These are phyloP conservation scores for Saccharomyces hybrid DNA, from an alignment of 1,139 yeast genomes.

Conservation along the genomic window DNA sequence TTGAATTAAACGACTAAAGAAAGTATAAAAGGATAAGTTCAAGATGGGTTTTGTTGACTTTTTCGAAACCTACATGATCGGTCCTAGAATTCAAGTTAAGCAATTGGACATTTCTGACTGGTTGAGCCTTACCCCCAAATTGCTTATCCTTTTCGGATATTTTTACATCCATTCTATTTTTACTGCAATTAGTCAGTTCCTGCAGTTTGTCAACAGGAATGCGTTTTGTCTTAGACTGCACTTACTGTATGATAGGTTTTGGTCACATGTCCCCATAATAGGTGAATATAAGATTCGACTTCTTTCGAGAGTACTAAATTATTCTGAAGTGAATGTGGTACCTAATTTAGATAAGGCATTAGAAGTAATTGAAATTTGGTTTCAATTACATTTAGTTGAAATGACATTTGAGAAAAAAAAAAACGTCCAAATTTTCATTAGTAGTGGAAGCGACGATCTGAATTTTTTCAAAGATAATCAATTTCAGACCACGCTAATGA, in stretches of 20 bases:
- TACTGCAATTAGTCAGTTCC: background rate
- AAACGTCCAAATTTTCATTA: slow-evolving; percentile 19
- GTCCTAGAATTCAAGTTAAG: slow-evolving; percentile 10
- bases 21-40: background rate
- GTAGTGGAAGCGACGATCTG: slow-evolving; percentile 21
- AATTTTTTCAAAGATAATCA: slow-evolving; percentile 7
- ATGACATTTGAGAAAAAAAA: slow-evolving; percentile 17
- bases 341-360: slow-evolving; percentile 11
- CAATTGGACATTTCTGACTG: slow-evolving; percentile 10
- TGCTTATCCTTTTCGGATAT: slow-evolving; percentile 8
- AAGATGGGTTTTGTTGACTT: slow-evolving; percentile 16
- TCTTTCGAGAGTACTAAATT: slow-evolving; percentile 6
- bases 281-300: slow-evolving; percentile 11
- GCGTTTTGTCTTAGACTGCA: slow-evolving; percentile 3
- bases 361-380: slow-evolving; percentile 13
- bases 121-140: slow-evolving; percentile 6
- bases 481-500: slow-evolving; percentile 20
- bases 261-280: slow-evolving; percentile 19
- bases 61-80: slow-evolving; percentile 16
- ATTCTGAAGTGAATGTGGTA: slow-evolving; percentile 4
- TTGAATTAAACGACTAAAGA: background rate
- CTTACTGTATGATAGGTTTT: slow-evolving; percentile 9
- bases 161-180: slow-evolving; percentile 6
- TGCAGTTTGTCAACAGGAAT: slow-evolving; percentile 4
- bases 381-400: slow-evolving; percentile 17